Evolutionary conservation across 2,329 filamentous ascomycete genomes (phyloP).

Genomic region (Stromatinia cepivora): DNA sequence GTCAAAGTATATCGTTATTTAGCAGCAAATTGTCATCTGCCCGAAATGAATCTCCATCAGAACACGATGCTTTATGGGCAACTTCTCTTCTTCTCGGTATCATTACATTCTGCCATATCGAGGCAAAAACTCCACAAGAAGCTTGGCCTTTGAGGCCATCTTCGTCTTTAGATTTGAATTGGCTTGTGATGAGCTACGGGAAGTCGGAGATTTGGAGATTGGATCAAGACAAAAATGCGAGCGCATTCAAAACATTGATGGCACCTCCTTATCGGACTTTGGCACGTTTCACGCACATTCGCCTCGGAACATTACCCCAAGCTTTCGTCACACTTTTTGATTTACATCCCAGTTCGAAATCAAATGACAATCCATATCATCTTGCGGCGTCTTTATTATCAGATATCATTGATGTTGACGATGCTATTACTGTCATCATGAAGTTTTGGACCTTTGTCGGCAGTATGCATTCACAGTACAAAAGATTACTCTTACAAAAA

Average conservation of each 20-base stretch:
- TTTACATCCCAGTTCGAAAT: slow-evolving; percentile 16
- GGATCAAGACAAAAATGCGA: slow-evolving; percentile 4
- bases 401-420: slow-evolving; percentile 25
- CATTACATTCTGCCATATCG: slow-evolving; percentile 48
- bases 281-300: neutral
- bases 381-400: slow-evolving; percentile 20
- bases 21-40: slow-evolving; percentile 44
- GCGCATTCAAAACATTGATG: slow-evolving; percentile 8
- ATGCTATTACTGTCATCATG: slow-evolving; percentile 45
- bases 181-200: slow-evolving; percentile 57
- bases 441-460: slow-evolving; percentile 51
- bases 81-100: slow-evolving; percentile 50
- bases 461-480: slow-evolving; percentile 48
- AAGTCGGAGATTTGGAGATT: slow-evolving; percentile 54
- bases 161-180: slow-evolving; percentile 52
- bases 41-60: slow-evolving; percentile 40
- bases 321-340: slow-evolving; percentile 27
- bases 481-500: slow-evolving; percentile 49
- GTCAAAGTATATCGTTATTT: slow-evolving; percentile 51
- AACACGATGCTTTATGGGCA: slow-evolving; percentile 52
- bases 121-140: slow-evolving; percentile 45
- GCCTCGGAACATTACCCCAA: neutral
- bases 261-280: neutral
- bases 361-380: slow-evolving; percentile 30
- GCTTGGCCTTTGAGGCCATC: slow-evolving; percentile 57